phyloP scores from a whole-genome alignment of 768 basidiomycete species.

The Termitomyces sp. region DNA sequence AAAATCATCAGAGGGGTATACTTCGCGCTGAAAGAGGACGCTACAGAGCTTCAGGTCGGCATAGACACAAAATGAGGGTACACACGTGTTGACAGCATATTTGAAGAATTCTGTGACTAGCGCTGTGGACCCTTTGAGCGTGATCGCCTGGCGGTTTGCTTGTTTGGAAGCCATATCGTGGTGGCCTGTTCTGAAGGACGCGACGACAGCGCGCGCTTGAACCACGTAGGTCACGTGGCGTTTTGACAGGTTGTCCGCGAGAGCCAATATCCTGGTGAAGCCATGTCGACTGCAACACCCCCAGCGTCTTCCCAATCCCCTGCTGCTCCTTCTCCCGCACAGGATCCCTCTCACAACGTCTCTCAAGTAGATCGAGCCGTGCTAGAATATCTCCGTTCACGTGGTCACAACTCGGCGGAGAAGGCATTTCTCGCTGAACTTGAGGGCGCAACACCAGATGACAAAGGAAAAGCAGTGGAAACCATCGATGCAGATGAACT shows the following conservation, averaged over 20 bases:
- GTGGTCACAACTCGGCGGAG: slow-evolving; percentile 44
- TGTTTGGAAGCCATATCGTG: slow-evolving; percentile 39
- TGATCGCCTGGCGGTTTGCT: slow-evolving; percentile 72
- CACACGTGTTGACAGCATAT: slow-evolving; percentile 96
- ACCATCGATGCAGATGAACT: slow-evolving; percentile 45
- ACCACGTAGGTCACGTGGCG: slow-evolving; percentile 28
- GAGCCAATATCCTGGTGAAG: background rate
- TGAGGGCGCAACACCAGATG: slow-evolving; percentile 37
- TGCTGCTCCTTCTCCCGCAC: slow-evolving; percentile 39
- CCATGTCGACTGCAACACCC: slow-evolving; percentile 33
- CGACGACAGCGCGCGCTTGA: background rate
- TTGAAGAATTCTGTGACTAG: slow-evolving; percentile 99
- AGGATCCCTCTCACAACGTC: slow-evolving; percentile 28
- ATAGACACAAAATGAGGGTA: slow-evolving; percentile 11
- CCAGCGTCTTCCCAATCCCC: slow-evolving; percentile 48
- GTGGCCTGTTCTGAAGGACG: slow-evolving; percentile 5
- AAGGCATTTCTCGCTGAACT: slow-evolving; percentile 42
- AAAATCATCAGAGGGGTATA: slow-evolving; percentile 98
- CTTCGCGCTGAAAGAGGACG: slow-evolving; percentile 93
- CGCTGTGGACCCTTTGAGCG: slow-evolving; percentile 90
- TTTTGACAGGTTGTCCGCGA: background rate
- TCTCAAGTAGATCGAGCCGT: slow-evolving; percentile 38
- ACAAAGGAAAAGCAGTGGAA: slow-evolving; percentile 37
- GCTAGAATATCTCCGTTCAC: slow-evolving; percentile 43
- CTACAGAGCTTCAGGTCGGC: slow-evolving; percentile 31